Percentiles rank a stretch among this genome's conserved stretches.
Evolutionary conservation across 2,329 filamentous ascomycete genomes (phyloP).

Genomic region (Alternaria panax): DNA sequence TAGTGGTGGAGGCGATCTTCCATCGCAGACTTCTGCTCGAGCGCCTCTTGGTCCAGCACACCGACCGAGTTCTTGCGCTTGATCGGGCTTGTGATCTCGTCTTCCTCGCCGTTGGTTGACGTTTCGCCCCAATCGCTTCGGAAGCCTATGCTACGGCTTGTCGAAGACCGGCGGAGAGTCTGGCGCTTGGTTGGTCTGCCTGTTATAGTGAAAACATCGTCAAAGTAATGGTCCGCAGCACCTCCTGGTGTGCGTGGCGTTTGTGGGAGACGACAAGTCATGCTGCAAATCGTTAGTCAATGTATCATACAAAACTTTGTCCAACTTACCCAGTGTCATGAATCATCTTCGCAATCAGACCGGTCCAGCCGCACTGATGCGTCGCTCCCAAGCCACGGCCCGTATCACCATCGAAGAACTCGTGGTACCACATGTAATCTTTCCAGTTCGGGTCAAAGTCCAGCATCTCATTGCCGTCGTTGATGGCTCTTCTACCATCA

Average conservation of each 20-base stretch:
- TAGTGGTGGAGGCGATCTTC: slow-evolving; percentile 77
- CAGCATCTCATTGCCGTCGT: slow-evolving; percentile 81
- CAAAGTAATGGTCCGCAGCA: slow-evolving; percentile 92
- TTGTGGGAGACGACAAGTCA: slow-evolving; percentile 65
- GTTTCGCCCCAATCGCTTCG: slow-evolving; percentile 74
- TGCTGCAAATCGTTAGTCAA: slow-evolving; percentile 54
- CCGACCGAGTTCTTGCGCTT: slow-evolving; percentile 58
- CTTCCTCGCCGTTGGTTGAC: slow-evolving; percentile 47
- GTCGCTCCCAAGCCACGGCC: slow-evolving; percentile 89
- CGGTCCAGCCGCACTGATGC: slow-evolving; percentile 97
- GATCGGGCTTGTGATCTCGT: slow-evolving; percentile 38
- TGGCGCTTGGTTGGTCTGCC: slow-evolving; percentile 56
- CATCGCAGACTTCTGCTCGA: slow-evolving; percentile 47
- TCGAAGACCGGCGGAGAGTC: slow-evolving; percentile 77
- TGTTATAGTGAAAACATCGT: slow-evolving; percentile 77
- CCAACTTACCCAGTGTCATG: slow-evolving; percentile 88
- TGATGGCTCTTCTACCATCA: slow-evolving; percentile 86
- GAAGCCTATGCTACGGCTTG: slow-evolving; percentile 80
- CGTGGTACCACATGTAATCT: slow-evolving; percentile 93
- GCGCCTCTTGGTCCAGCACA: slow-evolving; percentile 61
- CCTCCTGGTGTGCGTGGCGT: slow-evolving; percentile 87
- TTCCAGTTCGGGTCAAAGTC: slow-evolving; percentile 95
- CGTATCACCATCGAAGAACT: slow-evolving; percentile 94
- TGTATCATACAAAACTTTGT: not conserved
- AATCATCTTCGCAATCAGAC: slow-evolving; percentile 93